A percentile compares a stretch with the other conserved stretches of the same genome.
Evolutionary conservation across 768 basidiomycete species (phyloP).

Genomic region (Agaricus blazei): DNA sequence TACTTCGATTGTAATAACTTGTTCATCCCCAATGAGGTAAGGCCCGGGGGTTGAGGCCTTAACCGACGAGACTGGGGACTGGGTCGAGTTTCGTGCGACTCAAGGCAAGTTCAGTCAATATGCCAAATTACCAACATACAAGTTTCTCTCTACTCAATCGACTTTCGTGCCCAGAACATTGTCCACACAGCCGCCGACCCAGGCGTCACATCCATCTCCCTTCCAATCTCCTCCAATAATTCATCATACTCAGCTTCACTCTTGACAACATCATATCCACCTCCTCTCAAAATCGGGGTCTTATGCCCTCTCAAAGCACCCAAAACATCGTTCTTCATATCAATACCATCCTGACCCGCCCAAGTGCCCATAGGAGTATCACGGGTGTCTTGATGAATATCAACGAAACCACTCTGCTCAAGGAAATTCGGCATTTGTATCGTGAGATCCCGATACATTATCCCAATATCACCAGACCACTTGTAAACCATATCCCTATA

Average conservation of each 20-base stretch:
- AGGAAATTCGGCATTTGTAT: background rate
- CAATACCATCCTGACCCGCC: conserved; percentile 3
- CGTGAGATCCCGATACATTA: background rate
- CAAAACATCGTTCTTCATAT: background rate
- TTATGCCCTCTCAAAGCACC: background rate
- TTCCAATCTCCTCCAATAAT: background rate
- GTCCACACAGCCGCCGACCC: conserved; percentile 1
- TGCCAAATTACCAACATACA: too few species aligned
- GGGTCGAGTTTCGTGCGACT: too few species aligned
- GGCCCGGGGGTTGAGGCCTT: too few species aligned
- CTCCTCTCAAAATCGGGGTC: background rate
- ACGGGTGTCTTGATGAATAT: background rate
- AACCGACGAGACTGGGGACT: too few species aligned
- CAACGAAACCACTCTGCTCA: background rate
- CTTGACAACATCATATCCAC: background rate
- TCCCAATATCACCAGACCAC: background rate
- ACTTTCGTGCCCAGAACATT: conserved; percentile 1
- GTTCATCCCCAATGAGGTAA: too few species aligned
- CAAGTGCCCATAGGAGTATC: background rate
- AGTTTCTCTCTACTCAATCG: background rate
- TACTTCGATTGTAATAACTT: too few species aligned
- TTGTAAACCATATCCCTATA: background rate
- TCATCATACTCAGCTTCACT: conserved; percentile 2
- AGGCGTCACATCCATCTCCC: background rate
- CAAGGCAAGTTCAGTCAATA: too few species aligned